Evolutionary conservation across 495 filamentous ascomycete genomes (phyloP).

Genomic region (Evernia prunastri): DNA sequence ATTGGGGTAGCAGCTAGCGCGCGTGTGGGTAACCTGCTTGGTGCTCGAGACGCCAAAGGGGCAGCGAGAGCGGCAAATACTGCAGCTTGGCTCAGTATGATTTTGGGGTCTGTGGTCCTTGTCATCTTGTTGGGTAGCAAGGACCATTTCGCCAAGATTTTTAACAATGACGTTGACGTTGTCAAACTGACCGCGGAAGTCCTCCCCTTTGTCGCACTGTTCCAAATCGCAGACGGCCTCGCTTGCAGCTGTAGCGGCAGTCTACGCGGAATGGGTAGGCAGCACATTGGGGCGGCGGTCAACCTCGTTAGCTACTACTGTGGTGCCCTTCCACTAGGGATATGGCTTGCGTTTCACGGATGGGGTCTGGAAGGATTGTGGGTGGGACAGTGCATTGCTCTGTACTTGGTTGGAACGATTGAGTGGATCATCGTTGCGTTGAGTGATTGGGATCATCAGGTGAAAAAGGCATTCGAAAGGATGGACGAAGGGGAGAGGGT

Average conservation of each 20-base stretch:
- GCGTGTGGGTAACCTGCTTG: slow-evolving; percentile 77
- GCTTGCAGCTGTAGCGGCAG: slow-evolving; percentile 81
- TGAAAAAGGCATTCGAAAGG: slow-evolving; percentile 65
- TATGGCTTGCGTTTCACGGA: slow-evolving; percentile 82
- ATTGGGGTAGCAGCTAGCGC: slow-evolving; percentile 78
- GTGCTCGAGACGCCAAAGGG: slow-evolving; percentile 58
- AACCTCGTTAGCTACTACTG: slow-evolving; percentile 87
- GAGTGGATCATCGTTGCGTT: slow-evolving; percentile 77
- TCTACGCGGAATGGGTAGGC: slow-evolving; percentile 77
- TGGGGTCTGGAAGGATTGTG: slow-evolving; percentile 82
- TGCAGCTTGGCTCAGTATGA: slow-evolving; percentile 66
- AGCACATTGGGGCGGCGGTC: slow-evolving; percentile 83
- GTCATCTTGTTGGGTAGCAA: slow-evolving; percentile 65
- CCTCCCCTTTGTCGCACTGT: slow-evolving; percentile 84
- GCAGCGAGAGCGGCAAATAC: slow-evolving; percentile 70
- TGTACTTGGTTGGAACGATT: slow-evolving; percentile 72
- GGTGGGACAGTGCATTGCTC: slow-evolving; percentile 84
- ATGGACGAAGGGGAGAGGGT: slow-evolving; percentile 56
- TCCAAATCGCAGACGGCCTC: slow-evolving; percentile 87
- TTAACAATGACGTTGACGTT: slow-evolving; percentile 72
- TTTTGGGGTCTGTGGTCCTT: slow-evolving; percentile 64
- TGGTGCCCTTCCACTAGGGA: slow-evolving; percentile 74
- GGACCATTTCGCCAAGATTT: slow-evolving; percentile 72
- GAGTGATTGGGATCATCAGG: slow-evolving; percentile 74
- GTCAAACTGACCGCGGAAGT: slow-evolving; percentile 73